Base-by-base conservation (phyloP, 2,329 filamentous ascomycete genomes). In the Chaetomium sp. region DNA sequence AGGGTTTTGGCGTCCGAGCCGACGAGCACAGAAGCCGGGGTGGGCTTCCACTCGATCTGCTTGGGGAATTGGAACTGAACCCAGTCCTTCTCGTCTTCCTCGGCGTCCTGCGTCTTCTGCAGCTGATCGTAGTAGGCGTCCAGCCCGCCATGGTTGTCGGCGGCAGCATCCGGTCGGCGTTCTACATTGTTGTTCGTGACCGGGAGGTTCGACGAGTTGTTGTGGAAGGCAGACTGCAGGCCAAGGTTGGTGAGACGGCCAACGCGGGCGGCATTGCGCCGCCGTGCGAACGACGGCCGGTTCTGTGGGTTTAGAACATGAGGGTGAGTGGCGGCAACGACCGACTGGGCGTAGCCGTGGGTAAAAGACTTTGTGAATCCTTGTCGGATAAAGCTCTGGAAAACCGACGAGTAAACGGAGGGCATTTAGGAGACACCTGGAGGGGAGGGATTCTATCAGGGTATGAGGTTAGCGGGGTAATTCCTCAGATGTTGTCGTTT, bases 341-440 rank as follows among this genome's bases (percentile, higher is more conserved):
- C 87, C 61, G 91, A 96, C 73, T 97, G 92, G 67, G 91, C 91
- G 82, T 96, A 97, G 76, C 92, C 92, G 83, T 97, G 90, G 72
- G 90, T 92, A 73, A 97, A 88, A 69, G 91, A 91, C 79, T 97
- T 97, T 70, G 89, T 86, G 76, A 96, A 88, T 87, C 89, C 91
- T 82, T 92, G 89, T 80, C 94, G 92, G 84, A 95, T 90, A 80
- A 97, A 89, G 79, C 81, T 86, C 76, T 83, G 79, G 74, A 84
- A 85, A 63, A 86, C 76, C 69, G 80, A 82, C 61, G 82, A 85
- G 73, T 85, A 85, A 69, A 85, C 83, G 71, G 80, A 78, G 75
- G 83, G 84, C 92, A 96, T 97, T 95, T 95, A 96, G 89, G 81
- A 84, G 72, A 82, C 77, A 71, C 86, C 83, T 72, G 73, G 74